A percentile compares a stretch with the other conserved stretches of the same genome.
Conservation (phyloP, 371 early-diverging fungal genomes). For the Vittaforma corneae region DNA sequence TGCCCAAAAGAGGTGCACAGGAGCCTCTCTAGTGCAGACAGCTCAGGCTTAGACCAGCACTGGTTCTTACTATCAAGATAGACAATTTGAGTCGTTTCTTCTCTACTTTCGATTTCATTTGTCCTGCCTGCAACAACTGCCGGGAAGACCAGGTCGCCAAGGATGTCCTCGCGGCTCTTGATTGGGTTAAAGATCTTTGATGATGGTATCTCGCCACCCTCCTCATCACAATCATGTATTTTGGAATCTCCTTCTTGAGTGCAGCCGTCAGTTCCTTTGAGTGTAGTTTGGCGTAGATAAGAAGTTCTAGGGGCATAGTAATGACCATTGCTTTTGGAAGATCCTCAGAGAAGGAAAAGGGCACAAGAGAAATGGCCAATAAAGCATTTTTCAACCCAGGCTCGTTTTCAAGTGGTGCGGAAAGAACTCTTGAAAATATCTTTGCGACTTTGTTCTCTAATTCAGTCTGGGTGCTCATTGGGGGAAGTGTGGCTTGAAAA, state of each 20-base stretch:
- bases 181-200: constrained; percentile 4
- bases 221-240: constrained; percentile 24
- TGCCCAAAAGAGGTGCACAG: constrained; percentile 36
- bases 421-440: constrained; percentile 15
- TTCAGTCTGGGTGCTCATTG: constrained; percentile 38
- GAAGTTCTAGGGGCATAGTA: constrained; percentile 23
- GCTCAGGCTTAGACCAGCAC: constrained; percentile 21
- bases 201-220: constrained; percentile 14
- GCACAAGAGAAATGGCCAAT: constrained; percentile 19
- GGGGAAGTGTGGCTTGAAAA: constrained; percentile 11
- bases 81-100: constrained; percentile 29
- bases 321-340: constrained; percentile 34
- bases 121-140: constrained; percentile 24
- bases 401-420: constrained; percentile 6
- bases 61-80: constrained; percentile 33
- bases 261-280: constrained; percentile 15
- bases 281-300: constrained; percentile 18
- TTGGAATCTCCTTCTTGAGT: constrained; percentile 38
- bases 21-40: constrained; percentile 40
- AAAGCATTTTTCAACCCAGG: constrained; percentile 4
- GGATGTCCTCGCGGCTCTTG: constrained; percentile 5
- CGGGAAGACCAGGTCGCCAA: constrained; percentile 36
- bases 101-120: constrained; percentile 22
- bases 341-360: constrained; percentile 14
- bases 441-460: constrained; percentile 30